Base-by-base conservation (phyloP, 805 yeast species). In the Saccharomycopsis sp. region DNA sequence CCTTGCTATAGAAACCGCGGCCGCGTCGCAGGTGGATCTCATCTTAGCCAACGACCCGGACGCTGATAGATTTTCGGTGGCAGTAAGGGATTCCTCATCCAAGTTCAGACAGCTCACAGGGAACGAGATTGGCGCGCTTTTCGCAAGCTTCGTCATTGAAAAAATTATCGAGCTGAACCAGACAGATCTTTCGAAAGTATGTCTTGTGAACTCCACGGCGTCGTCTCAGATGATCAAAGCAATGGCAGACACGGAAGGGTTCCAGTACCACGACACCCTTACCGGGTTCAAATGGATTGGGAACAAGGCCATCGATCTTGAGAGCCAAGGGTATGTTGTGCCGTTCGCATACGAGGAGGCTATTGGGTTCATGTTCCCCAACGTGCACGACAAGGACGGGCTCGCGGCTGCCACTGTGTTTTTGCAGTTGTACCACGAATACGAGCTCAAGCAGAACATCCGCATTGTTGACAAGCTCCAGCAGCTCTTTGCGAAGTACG, bases 251-350 rank as follows among this genome's bases (percentile, higher is more conserved):
- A 55, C 53, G 4, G 66, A 73, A 34, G 79, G 80, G 0, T 79
- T 80, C 54, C 64, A 72, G 34, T 82, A 69, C 58, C 69, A 64
- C 31, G 96, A 92, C 48, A 89, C 97, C 0, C 67, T 89, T 42
- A 89, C 97, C 1, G 98, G 98, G 1, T 89, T 89, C 66, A 89
- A 89, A 61, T 89, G 98, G 98, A 80, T 89, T 27, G 98, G 97
- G 3, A 89, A 89, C 55, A 73, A 75, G 48, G 92, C 95, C 2
- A 74, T 80, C 26, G 82, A 78, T 5, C 63, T 84, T 36, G 86
- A 81, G 48, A 47, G 54, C 0, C 56, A 71, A 33, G 95, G 94
- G 0, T 75, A 54, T 52, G 48, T 39, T 3, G 95, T 88, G 1
- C 94, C 95, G 0, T 87, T 89, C 63, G 96, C 84, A 0, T 89